These are phyloP conservation scores for Solanum neorickii DNA, from an alignment of 257 asterid genomes.

Conservation along the genomic window DNA sequence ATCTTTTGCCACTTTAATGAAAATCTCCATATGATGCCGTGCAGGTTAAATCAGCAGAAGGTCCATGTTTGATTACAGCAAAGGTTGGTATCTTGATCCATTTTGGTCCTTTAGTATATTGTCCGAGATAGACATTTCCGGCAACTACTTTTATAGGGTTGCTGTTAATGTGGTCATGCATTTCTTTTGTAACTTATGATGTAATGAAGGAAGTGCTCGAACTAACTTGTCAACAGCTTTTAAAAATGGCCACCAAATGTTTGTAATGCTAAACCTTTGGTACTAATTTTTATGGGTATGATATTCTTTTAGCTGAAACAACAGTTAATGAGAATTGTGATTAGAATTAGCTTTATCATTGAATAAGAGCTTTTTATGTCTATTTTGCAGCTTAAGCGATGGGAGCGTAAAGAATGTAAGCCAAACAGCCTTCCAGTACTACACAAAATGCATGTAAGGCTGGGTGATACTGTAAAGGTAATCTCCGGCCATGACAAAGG, in stretches of 20 bases:
- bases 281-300: background rate
- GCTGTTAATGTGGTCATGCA: background rate
- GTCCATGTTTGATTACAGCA: constrained; percentile 44
- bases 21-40: constrained; percentile 4
- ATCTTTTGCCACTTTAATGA: background rate
- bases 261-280: background rate
- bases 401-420: constrained; percentile 96
- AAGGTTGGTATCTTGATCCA: constrained; percentile 36
- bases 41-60: constrained; percentile 57
- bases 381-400: constrained; percentile 55
- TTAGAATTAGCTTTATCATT: background rate
- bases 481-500: constrained; percentile 91
- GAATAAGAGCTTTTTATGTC: background rate
- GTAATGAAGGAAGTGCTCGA: background rate
- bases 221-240: background rate
- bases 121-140: background rate
- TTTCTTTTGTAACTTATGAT: background rate
- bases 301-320: background rate
- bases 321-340: background rate
- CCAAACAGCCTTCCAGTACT: constrained; percentile 90
- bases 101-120: background rate
- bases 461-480: constrained; percentile 89
- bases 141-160: background rate
- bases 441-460: constrained; percentile 84
- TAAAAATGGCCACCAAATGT: background rate